These are phyloP conservation scores for Pythium aristosporum DNA, from an alignment of 352 stramenopile species.

Conservation along the genomic window DNA sequence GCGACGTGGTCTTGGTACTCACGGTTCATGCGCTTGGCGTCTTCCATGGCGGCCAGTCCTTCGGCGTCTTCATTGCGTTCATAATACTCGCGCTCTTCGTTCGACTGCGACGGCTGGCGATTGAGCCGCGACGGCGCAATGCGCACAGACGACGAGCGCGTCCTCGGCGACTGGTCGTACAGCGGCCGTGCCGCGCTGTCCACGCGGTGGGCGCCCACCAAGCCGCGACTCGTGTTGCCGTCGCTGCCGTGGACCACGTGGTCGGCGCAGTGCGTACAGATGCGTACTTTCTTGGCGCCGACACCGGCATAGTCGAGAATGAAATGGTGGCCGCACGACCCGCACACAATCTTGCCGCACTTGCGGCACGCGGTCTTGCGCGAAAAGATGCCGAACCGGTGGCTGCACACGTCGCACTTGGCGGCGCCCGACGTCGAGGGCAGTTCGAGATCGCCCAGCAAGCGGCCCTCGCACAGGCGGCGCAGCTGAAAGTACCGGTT, in stretches of 20 bases:
- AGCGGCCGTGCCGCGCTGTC: slow-evolving; percentile 28
- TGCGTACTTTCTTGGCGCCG: slow-evolving; percentile 64
- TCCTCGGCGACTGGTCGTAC: slow-evolving; percentile 46
- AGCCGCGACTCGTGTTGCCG: neutral
- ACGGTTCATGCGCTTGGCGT: slow-evolving; percentile 62
- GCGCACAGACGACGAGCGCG: neutral
- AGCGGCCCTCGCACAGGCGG: slow-evolving; percentile 42
- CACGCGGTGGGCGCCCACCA: slow-evolving; percentile 15
- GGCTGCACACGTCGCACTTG: slow-evolving; percentile 52
- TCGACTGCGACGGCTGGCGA: slow-evolving; percentile 40
- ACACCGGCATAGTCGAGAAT: slow-evolving; percentile 48
- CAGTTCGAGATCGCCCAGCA: slow-evolving; percentile 63
- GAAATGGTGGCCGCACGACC: slow-evolving; percentile 49
- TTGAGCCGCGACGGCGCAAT: slow-evolving; percentile 22
- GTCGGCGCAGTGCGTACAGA: slow-evolving; percentile 63
- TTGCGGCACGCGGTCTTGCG: slow-evolving; percentile 70
- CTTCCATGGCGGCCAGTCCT: slow-evolving; percentile 55
- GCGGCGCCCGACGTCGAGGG: slow-evolving; percentile 44
- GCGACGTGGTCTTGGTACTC: slow-evolving; percentile 61
- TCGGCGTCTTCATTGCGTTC: slow-evolving; percentile 45
- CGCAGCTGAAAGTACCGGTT: slow-evolving; percentile 71
- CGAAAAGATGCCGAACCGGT: slow-evolving; percentile 61
- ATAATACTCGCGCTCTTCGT: slow-evolving; percentile 65
- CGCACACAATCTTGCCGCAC: slow-evolving; percentile 74
- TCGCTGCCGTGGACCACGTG: slow-evolving; percentile 30